A percentile compares a stretch with the other conserved stretches of the same genome.
phyloP scores from a whole-genome alignment of 164 flowering plant species.

The Platanus orientalis region DNA sequence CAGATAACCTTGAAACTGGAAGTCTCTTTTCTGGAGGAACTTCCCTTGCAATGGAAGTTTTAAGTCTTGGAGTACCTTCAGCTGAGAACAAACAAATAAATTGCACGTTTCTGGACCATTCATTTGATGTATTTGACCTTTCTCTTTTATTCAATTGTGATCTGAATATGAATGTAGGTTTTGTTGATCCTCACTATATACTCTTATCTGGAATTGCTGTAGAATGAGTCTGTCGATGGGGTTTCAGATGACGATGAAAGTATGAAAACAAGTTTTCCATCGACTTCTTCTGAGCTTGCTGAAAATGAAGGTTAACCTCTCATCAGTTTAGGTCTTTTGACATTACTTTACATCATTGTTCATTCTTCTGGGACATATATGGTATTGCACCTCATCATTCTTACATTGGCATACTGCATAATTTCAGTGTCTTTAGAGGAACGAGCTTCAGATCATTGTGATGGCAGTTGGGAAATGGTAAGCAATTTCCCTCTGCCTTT shows the following conservation, averaged over 20 bases:
- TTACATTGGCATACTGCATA: slow-evolving; percentile 6
- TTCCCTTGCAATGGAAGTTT: slow-evolving; percentile 11
- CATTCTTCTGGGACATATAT: neutral
- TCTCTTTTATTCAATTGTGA: neutral
- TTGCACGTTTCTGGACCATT: slow-evolving; percentile 17
- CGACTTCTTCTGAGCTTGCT: slow-evolving; percentile 27
- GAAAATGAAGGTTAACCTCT: slow-evolving; percentile 35
- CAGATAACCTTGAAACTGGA: slow-evolving; percentile 14
- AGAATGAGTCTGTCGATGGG: slow-evolving; percentile 34
- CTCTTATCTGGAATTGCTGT: slow-evolving; percentile 14
- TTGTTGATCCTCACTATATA: slow-evolving; percentile 4
- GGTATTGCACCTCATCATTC: neutral
- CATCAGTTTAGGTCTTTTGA: neutral
- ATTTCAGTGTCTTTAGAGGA: slow-evolving; percentile 25
- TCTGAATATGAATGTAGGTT: neutral
- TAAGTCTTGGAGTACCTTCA: slow-evolving; percentile 16
- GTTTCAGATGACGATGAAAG: slow-evolving; percentile 31
- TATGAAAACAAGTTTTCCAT: slow-evolving; percentile 19
- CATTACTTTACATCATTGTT: neutral
- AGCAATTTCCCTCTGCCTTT: neutral
- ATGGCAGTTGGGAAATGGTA: slow-evolving; percentile 29
- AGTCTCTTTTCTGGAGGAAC: slow-evolving; percentile 12
- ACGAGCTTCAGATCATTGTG: slow-evolving; percentile 14
- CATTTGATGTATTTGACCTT: slow-evolving; percentile 25
- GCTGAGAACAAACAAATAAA: slow-evolving; percentile 5